Base-by-base conservation (phyloP, 129 eudicot genomes). In the Lonicera japonica region DNA sequence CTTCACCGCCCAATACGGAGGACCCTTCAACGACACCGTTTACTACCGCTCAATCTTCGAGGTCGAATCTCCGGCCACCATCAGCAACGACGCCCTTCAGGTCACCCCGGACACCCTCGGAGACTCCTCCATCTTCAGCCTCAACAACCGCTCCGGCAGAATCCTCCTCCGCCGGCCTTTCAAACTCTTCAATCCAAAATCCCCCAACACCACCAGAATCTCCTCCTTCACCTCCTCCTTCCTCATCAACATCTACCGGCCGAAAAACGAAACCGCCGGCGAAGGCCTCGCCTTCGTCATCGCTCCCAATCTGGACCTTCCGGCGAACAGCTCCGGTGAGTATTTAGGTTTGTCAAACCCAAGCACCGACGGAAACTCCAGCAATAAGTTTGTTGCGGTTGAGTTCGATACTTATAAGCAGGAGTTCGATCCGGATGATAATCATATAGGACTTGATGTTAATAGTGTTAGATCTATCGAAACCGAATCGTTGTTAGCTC, bases 241-340 rank as follows among this genome's bases (percentile, higher is more conserved):
- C 23, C 76, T 82, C 0, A 50, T 91, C 15, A 91, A 86, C 61
- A 68, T 91, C 16, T 82, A 0, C 56, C 65, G 77, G 0, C 20
- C 14, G 0, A 0, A 1, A 0, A 68, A 59, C 54, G 19, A 16
- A 0, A 54, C 70, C 24, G 58, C 81, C 1, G 97, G 80, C 0
- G 97, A 87, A 72, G 97, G 97, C 0, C 0, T 91, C 0, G 72
- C 95, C 0, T 91, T 91, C 58, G 1, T 91, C 1, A 87, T 91
- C 50, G 80, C 81, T 0, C 95, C 97, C 0, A 18, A 68, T 18
- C 11, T 67, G 21, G 1, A 18, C 14, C 21, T 73, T 15, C 94
- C 94, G 0, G 16, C 6, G 0, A 62, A 70, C 45, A 91, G 97
- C 74, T 17, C 21, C 23, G 97, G 95, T 11, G 63, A 77, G 67